These are phyloP conservation scores for Citrullus colocynthis DNA, from an alignment of 306 rosid genomes.

Conservation along the genomic window DNA sequence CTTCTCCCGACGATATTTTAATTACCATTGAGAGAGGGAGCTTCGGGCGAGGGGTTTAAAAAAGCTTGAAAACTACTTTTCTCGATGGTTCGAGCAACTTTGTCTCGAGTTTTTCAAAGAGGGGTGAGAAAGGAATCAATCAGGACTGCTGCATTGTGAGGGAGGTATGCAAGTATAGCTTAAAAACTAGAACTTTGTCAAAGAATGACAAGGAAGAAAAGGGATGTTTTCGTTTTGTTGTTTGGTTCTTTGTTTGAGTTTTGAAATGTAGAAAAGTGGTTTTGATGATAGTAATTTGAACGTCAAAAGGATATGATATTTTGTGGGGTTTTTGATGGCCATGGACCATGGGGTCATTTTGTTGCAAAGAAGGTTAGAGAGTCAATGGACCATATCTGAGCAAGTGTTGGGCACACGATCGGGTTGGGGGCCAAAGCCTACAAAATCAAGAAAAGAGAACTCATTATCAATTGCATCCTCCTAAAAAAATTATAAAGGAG, in stretches of 20 bases:
- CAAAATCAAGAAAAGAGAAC: no score
- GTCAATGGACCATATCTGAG: conserved; percentile 22
- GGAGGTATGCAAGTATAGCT: conserved; percentile 49
- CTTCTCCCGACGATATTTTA: no score
- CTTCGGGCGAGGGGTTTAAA: no score
- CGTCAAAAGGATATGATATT: conserved; percentile 86
- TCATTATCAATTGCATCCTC: no score
- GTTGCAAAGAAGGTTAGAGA: conserved; percentile 73
- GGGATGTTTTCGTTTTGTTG: not conserved
- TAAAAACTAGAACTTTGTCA: not conserved
- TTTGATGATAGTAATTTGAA: conserved; percentile 61
- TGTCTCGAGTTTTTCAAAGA: conserved; percentile 62
- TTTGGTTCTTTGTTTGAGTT: not conserved
- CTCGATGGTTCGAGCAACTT: conserved; percentile 53
- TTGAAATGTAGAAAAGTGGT: not conserved
- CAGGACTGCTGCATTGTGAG: conserved; percentile 94
- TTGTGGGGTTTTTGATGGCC: conserved; percentile 90
- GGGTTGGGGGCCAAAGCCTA: no score
- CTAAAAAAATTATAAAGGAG: no score
- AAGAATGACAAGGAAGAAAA: not conserved
- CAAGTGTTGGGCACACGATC: no score
- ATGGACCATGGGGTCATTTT: conserved; percentile 92
- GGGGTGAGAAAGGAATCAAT: conserved; percentile 77
- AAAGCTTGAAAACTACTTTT: no score
- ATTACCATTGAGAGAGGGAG: no score